Percentiles rank a stretch among this genome's conserved stretches.
phyloP scores from a whole-genome alignment of 768 basidiomycete genomes.

The Amanita fuliginea region DNA sequence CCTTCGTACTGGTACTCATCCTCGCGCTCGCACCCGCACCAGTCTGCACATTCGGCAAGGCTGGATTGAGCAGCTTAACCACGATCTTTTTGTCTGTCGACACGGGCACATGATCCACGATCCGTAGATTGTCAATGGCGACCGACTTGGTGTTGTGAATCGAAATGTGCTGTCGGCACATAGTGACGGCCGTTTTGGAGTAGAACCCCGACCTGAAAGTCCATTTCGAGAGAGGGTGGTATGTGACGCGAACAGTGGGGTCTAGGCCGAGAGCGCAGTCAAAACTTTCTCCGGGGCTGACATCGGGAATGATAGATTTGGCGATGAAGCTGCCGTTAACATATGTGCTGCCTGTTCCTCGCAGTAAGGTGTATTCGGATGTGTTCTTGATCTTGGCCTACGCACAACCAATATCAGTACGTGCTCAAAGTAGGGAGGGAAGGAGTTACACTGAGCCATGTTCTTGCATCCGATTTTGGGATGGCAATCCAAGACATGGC shows the following conservation, averaged over 20 bases:
- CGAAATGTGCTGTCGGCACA: conserved; percentile 24
- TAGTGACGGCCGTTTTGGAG: conserved; percentile 17
- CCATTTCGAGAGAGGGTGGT: conserved; percentile 25
- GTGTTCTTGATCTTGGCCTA: conserved; percentile 28
- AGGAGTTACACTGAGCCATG: conserved; percentile 20
- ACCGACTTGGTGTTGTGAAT: conserved; percentile 23
- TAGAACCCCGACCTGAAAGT: conserved; percentile 22
- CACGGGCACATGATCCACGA: conserved; percentile 26
- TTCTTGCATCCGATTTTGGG: conserved; percentile 23
- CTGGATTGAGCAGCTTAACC: conserved; percentile 21
- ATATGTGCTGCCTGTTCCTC: conserved; percentile 25
- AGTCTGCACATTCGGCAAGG: conserved; percentile 7
- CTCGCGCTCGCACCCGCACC: conserved; percentile 1
- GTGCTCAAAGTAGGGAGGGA: background rate
- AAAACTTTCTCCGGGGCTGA: conserved; percentile 28
- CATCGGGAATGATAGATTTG: conserved; percentile 19
- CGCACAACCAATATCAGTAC: background rate
- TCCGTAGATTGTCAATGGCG: conserved; percentile 15
- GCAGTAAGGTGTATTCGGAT: conserved; percentile 26
- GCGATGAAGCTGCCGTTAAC: conserved; percentile 32
- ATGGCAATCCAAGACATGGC: conserved; percentile 24
- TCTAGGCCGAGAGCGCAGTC: conserved; percentile 29
- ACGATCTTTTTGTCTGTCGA: conserved; percentile 20
- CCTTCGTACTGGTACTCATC: too few species aligned
- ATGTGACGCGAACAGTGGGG: conserved; percentile 25